Evolutionary conservation across 805 yeast genomes (phyloP).

Genomic region (Metschnikowia kunwiensis): DNA sequence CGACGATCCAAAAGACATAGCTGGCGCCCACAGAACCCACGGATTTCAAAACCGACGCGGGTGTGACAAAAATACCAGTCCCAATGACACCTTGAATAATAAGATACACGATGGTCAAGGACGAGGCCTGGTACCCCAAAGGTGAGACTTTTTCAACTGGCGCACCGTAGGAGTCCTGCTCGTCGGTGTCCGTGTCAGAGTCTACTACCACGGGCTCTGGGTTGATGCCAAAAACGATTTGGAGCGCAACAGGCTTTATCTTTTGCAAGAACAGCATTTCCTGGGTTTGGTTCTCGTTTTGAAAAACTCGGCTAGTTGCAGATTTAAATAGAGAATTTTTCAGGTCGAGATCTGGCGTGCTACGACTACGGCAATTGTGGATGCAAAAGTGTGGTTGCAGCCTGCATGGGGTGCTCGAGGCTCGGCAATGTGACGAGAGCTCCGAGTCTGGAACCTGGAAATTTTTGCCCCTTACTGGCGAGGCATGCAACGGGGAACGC

Average conservation of each 20-base stretch:
- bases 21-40: constrained; percentile 44
- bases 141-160: constrained; percentile 41
- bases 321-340: neutral
- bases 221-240: constrained; percentile 14
- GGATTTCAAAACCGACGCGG: constrained; percentile 53
- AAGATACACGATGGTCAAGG: constrained; percentile 54
- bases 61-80: constrained; percentile 73
- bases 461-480: no score
- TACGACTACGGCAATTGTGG: neutral
- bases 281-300: neutral
- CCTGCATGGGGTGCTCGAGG: no score
- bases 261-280: constrained; percentile 7
- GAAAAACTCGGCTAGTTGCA: neutral
- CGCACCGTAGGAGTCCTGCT: constrained; percentile 31
- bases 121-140: constrained; percentile 37
- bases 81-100: constrained; percentile 71
- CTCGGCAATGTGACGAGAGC: no score
- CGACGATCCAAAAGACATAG: constrained; percentile 42
- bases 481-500: no score
- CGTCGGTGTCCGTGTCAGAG: constrained; percentile 8
- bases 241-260: constrained; percentile 8
- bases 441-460: no score
- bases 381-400: constrained; percentile 2
- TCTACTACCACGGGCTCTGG: constrained; percentile 7
- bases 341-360: neutral